Base-by-base conservation (phyloP, 192 early-diverging fungal species). In the Coemansia sp. region DNA sequence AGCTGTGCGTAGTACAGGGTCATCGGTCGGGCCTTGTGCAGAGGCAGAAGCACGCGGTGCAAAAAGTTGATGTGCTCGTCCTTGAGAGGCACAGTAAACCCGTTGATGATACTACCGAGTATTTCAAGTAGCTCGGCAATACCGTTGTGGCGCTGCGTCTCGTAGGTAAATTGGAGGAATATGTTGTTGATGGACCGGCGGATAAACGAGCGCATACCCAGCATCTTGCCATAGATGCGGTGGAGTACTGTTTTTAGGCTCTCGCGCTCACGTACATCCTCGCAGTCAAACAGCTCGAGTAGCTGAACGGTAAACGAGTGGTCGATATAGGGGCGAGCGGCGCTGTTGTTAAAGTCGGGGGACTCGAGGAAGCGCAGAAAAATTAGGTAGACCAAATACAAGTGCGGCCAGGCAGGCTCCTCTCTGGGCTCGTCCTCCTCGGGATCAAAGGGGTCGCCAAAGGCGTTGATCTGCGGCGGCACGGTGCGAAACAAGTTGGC, bases 81-180 rank as follows among this genome's bases (percentile, higher is more conserved):
- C 79, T 99, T 99, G 44, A 99, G 87, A 47, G 98, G 98, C 29
- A 98, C 86, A 2, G 98, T 97, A 78, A 99, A 99, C 20, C 98
- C 98, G 79, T 99, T 99, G 85, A 99, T 99, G 72, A 99, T 99
- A 86, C 98, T 99, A 71, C 98, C 98, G 29, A 99, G 86, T 72
- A 99, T 99, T 81, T 99, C 98, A 20, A 99, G 79, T 63, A 99
- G 84, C 82, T 99, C 98, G 5, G 98, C 96, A 70, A 99, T 95
- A 41, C 98, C 98, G 77, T 98, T 98, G 84, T 98, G 97, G 38
- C 92, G 75, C 71, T 98, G 97, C 60, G 89, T 92, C 78, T 99
- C 97, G 83, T 99, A 99, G 54, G 97, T 91, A 68, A 98, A 99
- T 69, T 96, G 92, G 83, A 99, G 95, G 71, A 99, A 99, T 36